These are phyloP conservation scores for Fusarium sp. DNA, from an alignment of 2,329 filamentous ascomycete genomes.

Conservation along the genomic window DNA sequence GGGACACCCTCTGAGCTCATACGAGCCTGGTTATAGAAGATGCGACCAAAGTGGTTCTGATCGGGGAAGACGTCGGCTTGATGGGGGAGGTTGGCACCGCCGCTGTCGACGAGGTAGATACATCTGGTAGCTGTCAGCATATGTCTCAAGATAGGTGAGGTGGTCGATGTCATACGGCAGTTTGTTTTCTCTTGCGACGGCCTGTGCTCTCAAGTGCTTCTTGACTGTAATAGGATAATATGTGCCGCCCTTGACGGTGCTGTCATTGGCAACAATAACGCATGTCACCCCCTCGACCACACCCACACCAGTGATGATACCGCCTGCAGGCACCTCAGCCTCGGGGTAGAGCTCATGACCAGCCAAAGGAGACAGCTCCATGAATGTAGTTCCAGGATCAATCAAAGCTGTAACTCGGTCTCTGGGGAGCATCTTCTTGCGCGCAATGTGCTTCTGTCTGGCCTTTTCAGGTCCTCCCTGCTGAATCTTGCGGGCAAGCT, in stretches of 20 bases:
- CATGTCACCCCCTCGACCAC: constrained; percentile 91
- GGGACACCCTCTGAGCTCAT: constrained; percentile 93
- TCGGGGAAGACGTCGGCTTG: constrained; percentile 98
- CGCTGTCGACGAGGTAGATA: constrained; percentile 96
- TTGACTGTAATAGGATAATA: constrained; percentile 98
- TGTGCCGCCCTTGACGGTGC: constrained; percentile 95
- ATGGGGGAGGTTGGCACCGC: constrained; percentile 93
- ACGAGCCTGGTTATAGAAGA: constrained; percentile 97
- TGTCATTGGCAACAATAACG: constrained; percentile 95
- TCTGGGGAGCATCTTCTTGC: constrained; percentile 94
- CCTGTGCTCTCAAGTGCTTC: constrained; percentile 94
- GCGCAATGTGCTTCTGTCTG: constrained; percentile 84
- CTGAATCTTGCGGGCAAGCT: constrained; percentile 78
- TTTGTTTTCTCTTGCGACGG: constrained; percentile 89
- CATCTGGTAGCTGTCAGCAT: constrained; percentile 65
- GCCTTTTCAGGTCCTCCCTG: constrained; percentile 85
- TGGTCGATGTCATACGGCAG: constrained; percentile 65
- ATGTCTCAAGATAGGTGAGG: background rate
- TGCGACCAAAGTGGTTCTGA: constrained; percentile 93
- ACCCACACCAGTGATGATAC: constrained; percentile 93
- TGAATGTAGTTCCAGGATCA: constrained; percentile 88
- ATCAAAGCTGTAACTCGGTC: constrained; percentile 89
- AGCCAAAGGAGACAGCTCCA: constrained; percentile 94
- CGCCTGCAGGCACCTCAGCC: constrained; percentile 88
- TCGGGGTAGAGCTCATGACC: constrained; percentile 87